Percentiles rank a stretch among this genome's conserved stretches.
These are phyloP conservation scores for Nissolia schottii DNA, from an alignment of 306 rosid species.

Conservation along the genomic window DNA sequence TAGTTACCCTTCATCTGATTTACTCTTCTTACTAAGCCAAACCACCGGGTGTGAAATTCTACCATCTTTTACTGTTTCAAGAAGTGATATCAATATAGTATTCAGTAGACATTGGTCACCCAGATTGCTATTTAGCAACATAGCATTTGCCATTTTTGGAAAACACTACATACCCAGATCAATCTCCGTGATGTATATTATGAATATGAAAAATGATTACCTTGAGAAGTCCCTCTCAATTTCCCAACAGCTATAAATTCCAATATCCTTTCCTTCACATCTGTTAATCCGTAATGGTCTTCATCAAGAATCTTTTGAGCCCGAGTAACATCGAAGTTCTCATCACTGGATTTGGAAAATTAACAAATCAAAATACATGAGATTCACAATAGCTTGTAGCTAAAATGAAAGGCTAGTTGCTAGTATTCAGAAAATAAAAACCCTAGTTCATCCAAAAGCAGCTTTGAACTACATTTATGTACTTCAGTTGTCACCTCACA, in stretches of 20 bases:
- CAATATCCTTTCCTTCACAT: constrained; percentile 95
- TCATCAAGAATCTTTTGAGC: constrained; percentile 96
- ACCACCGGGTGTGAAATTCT: no score
- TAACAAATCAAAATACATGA: constrained; percentile 12
- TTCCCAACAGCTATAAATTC: constrained; percentile 99
- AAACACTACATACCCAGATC: constrained; percentile 8
- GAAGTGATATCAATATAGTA: background rate
- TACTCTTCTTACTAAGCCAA: no score
- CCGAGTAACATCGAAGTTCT: constrained; percentile 86
- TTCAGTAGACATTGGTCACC: constrained; percentile 15
- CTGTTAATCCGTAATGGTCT: constrained; percentile 95
- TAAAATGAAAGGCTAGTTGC: background rate
- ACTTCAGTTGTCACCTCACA: constrained; percentile 2
- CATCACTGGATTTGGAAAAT: constrained; percentile 64
- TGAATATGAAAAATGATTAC: constrained; percentile 37
- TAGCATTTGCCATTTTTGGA: background rate
- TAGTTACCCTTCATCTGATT: no score
- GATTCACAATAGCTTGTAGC: background rate
- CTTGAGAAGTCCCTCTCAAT: constrained; percentile 94
- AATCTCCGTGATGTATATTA: background rate
- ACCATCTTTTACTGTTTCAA: no score
- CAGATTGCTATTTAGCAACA: background rate
- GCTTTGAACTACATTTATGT: background rate
- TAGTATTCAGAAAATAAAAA: background rate
- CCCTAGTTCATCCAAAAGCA: constrained; percentile 5